A percentile compares a stretch with the other conserved stretches of the same genome.
phyloP scores from a whole-genome alignment of 2,329 filamentous ascomycete species.

The Cladophialophora exuberans region DNA sequence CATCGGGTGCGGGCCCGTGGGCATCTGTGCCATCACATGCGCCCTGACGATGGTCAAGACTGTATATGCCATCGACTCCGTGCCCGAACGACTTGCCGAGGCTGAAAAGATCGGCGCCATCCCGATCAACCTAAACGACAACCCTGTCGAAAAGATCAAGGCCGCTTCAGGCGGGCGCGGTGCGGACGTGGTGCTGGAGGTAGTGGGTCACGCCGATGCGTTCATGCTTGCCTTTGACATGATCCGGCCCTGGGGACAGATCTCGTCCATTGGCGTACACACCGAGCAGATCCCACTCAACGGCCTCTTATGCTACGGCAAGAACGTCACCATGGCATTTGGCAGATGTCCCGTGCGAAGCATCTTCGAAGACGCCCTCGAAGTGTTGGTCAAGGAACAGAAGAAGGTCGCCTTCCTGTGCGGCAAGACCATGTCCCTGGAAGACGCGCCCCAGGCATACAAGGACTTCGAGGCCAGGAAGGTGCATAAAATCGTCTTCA shows the following conservation, averaged over 20 bases:
- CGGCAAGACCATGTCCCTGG: slow-evolving; percentile 33
- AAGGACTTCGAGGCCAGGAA: slow-evolving; percentile 34
- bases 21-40: slow-evolving; percentile 68
- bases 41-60: slow-evolving; percentile 64
- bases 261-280: slow-evolving; percentile 34
- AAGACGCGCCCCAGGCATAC: slow-evolving; percentile 33
- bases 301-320: slow-evolving; percentile 32
- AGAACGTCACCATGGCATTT: slow-evolving; percentile 35
- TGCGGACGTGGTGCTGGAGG: slow-evolving; percentile 59
- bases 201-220: slow-evolving; percentile 32
- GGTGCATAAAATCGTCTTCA: slow-evolving; percentile 32
- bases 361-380: slow-evolving; percentile 33
- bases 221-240: slow-evolving; percentile 34
- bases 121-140: slow-evolving; percentile 63
- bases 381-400: slow-evolving; percentile 33
- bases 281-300: slow-evolving; percentile 30
- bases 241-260: slow-evolving; percentile 33
- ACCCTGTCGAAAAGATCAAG: slow-evolving; percentile 63
- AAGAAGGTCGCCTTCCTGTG: slow-evolving; percentile 34
- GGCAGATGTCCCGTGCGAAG: slow-evolving; percentile 34
- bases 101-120: slow-evolving; percentile 66
- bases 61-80: slow-evolving; percentile 66
- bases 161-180: slow-evolving; percentile 64
- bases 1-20: slow-evolving; percentile 67
- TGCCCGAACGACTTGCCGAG: slow-evolving; percentile 60